Base-by-base conservation (phyloP, 148 eudicot genomes). In the Suaeda aralocaspica region DNA sequence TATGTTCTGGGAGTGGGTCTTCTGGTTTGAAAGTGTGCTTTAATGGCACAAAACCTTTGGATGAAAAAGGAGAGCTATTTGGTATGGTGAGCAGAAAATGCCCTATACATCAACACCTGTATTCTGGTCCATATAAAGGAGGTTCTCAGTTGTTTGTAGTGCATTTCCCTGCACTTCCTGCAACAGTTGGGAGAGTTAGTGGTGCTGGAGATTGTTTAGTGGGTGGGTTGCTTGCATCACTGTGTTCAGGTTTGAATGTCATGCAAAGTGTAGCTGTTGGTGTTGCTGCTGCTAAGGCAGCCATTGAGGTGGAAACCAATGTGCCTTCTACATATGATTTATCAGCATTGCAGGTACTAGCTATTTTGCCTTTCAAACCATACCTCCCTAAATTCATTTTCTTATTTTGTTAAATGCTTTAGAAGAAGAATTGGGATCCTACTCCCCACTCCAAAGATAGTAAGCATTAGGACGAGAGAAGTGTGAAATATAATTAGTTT, bases 131-230 rank as follows among this genome's bases (percentile, higher is more conserved):
- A 42, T 42, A 11, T 64, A 78, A 75, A 55, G 78, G 80, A 29
- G 68, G 79, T 64, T 81, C 84, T 58, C 73, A 64, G 45, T 71
- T 86, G 31, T 80, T 71, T 48, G 87, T 66, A 26, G 76, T 85
- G 73, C 97, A 94, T 78, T 94, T 83, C 70, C 96, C 99, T 59
- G 97, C 99, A 36, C 83, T 89, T 65, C 68, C 89, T 76, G 86
- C 93, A 7, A 76, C 85, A 29, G 89, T 94, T 66, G 81, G 80
- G 68, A 87, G 90, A 76, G 87, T 94, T 72, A 89, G 96, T 25
- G 99, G 97, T 26, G 99, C 99, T 58, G 99, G 97, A 56, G 97
- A 94, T 84, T 94, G 97, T 76, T 79, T 94, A 64, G 99, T 91
- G 75, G 97, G 99, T 62, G 99, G 96, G 59, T 59, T 83, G 22